Evolutionary conservation across 768 basidiomycete genomes (phyloP), one percentile per base, ranked within the genome.

Genomic region (Mrakia gelida): DNA sequence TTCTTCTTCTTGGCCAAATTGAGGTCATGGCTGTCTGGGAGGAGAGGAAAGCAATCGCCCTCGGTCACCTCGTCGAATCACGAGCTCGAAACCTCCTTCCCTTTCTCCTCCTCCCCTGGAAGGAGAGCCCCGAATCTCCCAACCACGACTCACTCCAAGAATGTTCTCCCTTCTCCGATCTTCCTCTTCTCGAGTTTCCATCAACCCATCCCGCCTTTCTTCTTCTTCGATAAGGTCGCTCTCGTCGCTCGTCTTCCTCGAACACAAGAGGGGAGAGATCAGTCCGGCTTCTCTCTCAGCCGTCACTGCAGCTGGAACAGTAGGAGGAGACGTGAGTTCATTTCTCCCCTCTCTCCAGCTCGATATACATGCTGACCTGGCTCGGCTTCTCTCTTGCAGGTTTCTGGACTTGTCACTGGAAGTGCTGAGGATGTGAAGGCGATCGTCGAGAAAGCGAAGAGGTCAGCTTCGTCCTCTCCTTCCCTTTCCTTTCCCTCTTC

Each of bases 271-370:
- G 71, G 94, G 94, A 54, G 87, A 89, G 77, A 88, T 98, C 80
- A 93, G 95, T 77, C 88, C 94, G 1, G 91, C 90, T 21, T 92
- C 92, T 21, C 87, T 98, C 77, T 95, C 92, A 49, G 96, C 97
- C 34, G 86, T 99, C 80, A 93, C 95, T 1, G 97, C 97, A 62
- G 97, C 95, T 1, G 86, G 89, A 77, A 88, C 91, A 80, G 88
- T 98, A 2, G 94, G 94, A 65, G 94, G 94, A 4, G 87, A 92
- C 82, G 91, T 98, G 54, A 92, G 93, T 68, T 91, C 65, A 3
- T 8, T 38, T 3, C 45, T 34, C 30, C 52, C 52, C 23, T 11
- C 10, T 52, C 56, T 56, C 32, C 34, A 0, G 38, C 2, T 28
- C 61, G n/a, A 15, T n/a, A 21, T 15, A 23, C 5, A 59, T 41